Evolutionary conservation across 202 grass and related monocot genomes (phyloP), one percentile per base, ranked within the genome.

Genomic region (Musa balbisiana): DNA sequence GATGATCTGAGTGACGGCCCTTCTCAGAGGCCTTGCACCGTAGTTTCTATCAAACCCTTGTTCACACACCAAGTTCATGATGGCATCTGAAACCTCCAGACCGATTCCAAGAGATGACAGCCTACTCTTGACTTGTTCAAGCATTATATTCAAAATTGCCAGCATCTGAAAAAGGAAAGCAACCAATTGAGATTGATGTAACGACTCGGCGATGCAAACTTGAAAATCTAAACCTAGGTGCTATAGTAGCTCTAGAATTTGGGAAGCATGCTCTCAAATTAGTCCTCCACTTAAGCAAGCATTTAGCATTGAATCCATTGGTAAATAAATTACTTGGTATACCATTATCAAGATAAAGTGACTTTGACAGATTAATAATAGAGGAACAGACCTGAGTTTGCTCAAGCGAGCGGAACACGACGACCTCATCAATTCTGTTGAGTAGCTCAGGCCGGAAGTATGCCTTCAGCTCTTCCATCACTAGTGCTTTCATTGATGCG

Each of bases 371-470:
- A 25, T 10, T 3, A 51, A 9, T 3, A 50, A 70, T 74, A n/a
- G 22, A 67, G 76, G 74, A 79, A 82, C 85, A 63, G 11, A 92
- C 89, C 91, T 99, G 95, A 85, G 83, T 82, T 81, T 92, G 89
- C 80, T 92, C 95, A 2, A 99, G 84, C 81, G 91, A 85, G 80
- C 85, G 91, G 89, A 99, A 95, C 49, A 99, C 85, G 72, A 99
- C 95, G 79, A 90, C 88, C 82, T 98, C 95, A 71, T 99, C 95
- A 13, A 99, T 88, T 83, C 95, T 89, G 72, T 99, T 99, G 60
- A 99, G 95, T 76, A 99, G 79, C 78, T 94, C 95, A 17, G 95
- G 95, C 19, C 91, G 77, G 83, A 99, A 99, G 85, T 88, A 99
- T 55, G 82, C 85, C 76, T 95, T 99, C 58, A 99, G 76, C 76